These are phyloP conservation scores for Cephalotrichum gorgonifer DNA, from an alignment of 2,329 filamentous ascomycete genomes.

Conservation along the genomic window DNA sequence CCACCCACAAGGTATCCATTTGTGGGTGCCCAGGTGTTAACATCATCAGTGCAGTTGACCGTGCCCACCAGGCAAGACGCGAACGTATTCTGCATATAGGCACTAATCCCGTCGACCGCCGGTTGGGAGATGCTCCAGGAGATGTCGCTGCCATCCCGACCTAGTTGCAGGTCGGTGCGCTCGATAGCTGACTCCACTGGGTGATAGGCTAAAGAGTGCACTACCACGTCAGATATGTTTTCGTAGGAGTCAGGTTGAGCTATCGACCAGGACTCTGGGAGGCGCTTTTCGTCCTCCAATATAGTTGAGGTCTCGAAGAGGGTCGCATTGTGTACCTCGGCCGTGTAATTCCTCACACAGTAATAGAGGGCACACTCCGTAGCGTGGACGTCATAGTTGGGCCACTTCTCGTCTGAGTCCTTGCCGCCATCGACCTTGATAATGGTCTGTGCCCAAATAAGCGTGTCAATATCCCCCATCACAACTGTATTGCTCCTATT, in stretches of 20 bases:
- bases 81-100: conserved; percentile 9
- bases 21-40: conserved; percentile 5
- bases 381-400: conserved; percentile 5
- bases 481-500: conserved; percentile 6
- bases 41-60: conserved; percentile 6
- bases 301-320: conserved; percentile 5
- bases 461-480: conserved; percentile 8
- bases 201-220: neutral
- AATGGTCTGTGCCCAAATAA: conserved; percentile 10
- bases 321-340: neutral
- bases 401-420: conserved; percentile 6
- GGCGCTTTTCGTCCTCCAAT: neutral
- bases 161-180: neutral
- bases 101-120: conserved; percentile 9
- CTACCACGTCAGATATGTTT: neutral
- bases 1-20: conserved; percentile 8
- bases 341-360: conserved; percentile 7
- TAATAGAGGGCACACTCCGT: conserved; percentile 10
- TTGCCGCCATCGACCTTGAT: conserved; percentile 6
- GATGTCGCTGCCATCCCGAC: neutral
- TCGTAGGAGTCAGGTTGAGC: neutral
- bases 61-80: conserved; percentile 7
- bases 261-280: neutral
- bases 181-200: neutral
- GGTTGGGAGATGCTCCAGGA: conserved; percentile 7